These are phyloP conservation scores for Chlorociboria aeruginascens DNA, from an alignment of 495 filamentous ascomycete genomes.

Conservation along the genomic window DNA sequence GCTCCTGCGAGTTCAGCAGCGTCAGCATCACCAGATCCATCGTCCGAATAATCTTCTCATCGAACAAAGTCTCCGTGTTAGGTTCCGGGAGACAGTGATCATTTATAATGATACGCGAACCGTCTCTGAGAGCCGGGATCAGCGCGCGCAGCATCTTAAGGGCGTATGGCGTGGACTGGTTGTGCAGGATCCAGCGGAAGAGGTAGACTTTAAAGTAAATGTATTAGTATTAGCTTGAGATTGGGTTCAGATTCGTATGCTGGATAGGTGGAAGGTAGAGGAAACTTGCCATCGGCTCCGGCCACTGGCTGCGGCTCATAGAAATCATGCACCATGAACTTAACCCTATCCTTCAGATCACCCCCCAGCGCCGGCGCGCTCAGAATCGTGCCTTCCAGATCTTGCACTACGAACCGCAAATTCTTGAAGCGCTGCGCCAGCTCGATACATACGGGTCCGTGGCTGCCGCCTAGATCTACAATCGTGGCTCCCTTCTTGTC, in stretches of 20 bases:
- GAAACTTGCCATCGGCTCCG: slow-evolving; percentile 27
- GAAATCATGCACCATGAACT: slow-evolving; percentile 40
- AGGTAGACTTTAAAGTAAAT: slow-evolving; percentile 32
- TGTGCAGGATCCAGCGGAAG: slow-evolving; percentile 47
- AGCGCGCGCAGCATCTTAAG: slow-evolving; percentile 38
- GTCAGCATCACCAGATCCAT: slow-evolving; percentile 47
- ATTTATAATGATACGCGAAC: slow-evolving; percentile 39
- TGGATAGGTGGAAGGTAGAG: too few relatives aligned
- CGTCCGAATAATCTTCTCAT: slow-evolving; percentile 37
- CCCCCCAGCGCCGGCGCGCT: slow-evolving; percentile 30
- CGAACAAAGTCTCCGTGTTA: slow-evolving; percentile 27
- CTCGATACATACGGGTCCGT: slow-evolving; percentile 39
- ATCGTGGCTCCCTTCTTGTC: slow-evolving; percentile 29
- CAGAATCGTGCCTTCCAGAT: slow-evolving; percentile 33
- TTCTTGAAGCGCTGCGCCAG: slow-evolving; percentile 33
- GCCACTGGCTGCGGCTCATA: slow-evolving; percentile 39
- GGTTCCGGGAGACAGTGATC: slow-evolving; percentile 37
- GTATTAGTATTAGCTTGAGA: too few relatives aligned
- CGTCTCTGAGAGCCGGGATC: slow-evolving; percentile 42
- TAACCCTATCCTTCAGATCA: slow-evolving; percentile 30
- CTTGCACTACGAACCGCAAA: slow-evolving; percentile 46
- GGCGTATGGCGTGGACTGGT: slow-evolving; percentile 45
- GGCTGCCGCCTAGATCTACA: slow-evolving; percentile 44
- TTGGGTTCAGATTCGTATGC: too few relatives aligned
- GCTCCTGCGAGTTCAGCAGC: slow-evolving; percentile 42